Evolutionary conservation across 768 basidiomycete species (phyloP), one percentile per base, ranked within the genome.

Genomic region (Macrocybe gigantea): DNA sequence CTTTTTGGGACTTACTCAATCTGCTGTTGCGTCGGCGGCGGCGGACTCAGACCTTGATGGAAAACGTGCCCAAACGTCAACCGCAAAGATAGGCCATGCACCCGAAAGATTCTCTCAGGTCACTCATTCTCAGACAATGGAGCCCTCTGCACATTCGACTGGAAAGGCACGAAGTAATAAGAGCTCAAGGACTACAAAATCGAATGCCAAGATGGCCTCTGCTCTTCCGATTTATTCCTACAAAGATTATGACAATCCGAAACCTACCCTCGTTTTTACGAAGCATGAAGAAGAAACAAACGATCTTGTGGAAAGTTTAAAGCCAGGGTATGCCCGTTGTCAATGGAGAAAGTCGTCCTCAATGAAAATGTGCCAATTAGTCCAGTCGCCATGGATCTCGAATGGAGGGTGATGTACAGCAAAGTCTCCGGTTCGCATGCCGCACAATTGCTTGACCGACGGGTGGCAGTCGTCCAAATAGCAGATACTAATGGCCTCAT

Each of bases 381-480:
- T 10, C 60, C 67, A n/a, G 31, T 68, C 14, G 64, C 62, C 9
- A 56, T 67, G 33, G 67, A 68, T 48, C 56, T 66, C 39, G 67
- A 68, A 49, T 68, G 67, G 67, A 58, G 60, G 29, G 61, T 63
- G 34, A 44, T 59, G 13, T 57, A 47, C 12, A 48, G 46, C 5
- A 46, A 49, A 11, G 36, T 45, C 5, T 31, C 6, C 30, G 51
- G 43, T 7, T 38, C 41, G 6, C 15, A 43, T n/a, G 14, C 43
- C 1, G 44, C 49, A 3, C 22, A 43, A 9, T 15, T 38, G 33
- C 15, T 34, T 9, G 60, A 64, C 34, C 49, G 61, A 7, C 53
- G 56, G 38, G 56, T 55, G 30, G 65, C 67, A 1, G 59, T 67
- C 13, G 57, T 67, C 30, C 67, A 69, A 49, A 40, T 69, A 13